These are phyloP conservation scores for Ceriops tagal DNA, from an alignment of 345 rosid genomes.

Conservation along the genomic window DNA sequence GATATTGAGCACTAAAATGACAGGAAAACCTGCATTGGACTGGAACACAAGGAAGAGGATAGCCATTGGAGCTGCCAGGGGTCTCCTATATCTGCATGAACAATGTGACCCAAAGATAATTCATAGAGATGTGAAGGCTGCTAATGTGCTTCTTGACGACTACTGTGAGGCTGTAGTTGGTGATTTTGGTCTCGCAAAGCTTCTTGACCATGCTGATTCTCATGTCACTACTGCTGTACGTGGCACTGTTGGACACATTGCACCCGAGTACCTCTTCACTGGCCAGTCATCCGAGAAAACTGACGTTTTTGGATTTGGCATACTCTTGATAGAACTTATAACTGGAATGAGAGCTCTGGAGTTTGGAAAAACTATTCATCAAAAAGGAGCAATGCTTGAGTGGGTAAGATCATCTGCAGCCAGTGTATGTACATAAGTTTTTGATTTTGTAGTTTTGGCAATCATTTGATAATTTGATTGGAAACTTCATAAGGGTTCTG, in stretches of 20 bases:
- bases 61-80: conserved; percentile 16
- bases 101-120: conserved; percentile 14
- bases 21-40: conserved; percentile 2
- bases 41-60: conserved; percentile 14
- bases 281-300: conserved; percentile 19
- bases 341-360: conserved; percentile 16
- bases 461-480: no score
- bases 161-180: conserved; percentile 17
- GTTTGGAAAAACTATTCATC: not conserved
- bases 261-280: conserved; percentile 12
- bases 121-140: conserved; percentile 18
- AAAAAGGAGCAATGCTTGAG: conserved; percentile 11
- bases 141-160: conserved; percentile 16
- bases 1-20: not conserved
- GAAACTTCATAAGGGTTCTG: no score
- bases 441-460: no score
- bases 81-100: conserved; percentile 13
- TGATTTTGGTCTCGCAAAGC: conserved; percentile 15
- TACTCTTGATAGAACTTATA: conserved; percentile 14
- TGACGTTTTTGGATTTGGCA: conserved; percentile 17
- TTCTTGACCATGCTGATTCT: conserved; percentile 8
- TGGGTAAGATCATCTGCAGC: conserved; percentile 5
- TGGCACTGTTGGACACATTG: conserved; percentile 19
- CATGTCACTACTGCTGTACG: conserved; percentile 15
- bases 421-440: no score